A percentile compares a stretch with the other conserved stretches of the same genome.
phyloP scores from a whole-genome alignment of 352 stramenopile species.

The Globisporangium camurandrum region DNA sequence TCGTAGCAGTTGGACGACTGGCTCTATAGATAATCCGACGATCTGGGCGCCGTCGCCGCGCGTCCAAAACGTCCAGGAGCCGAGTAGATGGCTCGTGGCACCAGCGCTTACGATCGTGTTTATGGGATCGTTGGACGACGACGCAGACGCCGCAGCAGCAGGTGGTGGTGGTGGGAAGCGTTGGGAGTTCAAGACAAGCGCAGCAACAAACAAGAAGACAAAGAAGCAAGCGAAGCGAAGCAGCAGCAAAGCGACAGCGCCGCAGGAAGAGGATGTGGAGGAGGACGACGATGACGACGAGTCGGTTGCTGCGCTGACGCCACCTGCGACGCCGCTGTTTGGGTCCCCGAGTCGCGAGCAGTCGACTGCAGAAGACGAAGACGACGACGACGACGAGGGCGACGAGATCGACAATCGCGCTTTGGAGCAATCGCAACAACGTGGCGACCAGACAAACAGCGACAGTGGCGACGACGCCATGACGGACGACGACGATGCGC shows the following conservation, averaged over 20 bases:
- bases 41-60: constrained; percentile 81
- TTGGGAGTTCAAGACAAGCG: too few species aligned
- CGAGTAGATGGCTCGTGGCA: constrained; percentile 80
- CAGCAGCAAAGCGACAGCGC: too few species aligned
- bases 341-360: constrained; percentile 49
- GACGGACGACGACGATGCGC: constrained; percentile 28
- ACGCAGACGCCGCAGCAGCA: too few species aligned
- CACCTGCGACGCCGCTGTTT: constrained; percentile 60
- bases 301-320: constrained; percentile 57
- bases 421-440: constrained; percentile 25
- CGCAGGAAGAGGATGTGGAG: constrained; percentile 23
- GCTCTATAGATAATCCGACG: constrained; percentile 35
- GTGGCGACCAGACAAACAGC: constrained; percentile 28
- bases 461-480: constrained; percentile 29
- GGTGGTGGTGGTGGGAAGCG: too few species aligned
- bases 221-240: too few species aligned
- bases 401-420: too few species aligned
- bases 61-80: constrained; percentile 54
- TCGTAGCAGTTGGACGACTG: too few species aligned
- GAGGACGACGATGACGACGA: constrained; percentile 72
- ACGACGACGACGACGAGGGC: constrained; percentile 22
- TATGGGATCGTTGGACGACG: constrained; percentile 73
- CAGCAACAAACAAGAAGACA: too few species aligned
- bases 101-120: constrained; percentile 74
- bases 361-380: constrained; percentile 25